These are phyloP conservation scores for Stachybotrys echinatus DNA, from an alignment of 2,329 filamentous ascomycete genomes.

Conservation along the genomic window DNA sequence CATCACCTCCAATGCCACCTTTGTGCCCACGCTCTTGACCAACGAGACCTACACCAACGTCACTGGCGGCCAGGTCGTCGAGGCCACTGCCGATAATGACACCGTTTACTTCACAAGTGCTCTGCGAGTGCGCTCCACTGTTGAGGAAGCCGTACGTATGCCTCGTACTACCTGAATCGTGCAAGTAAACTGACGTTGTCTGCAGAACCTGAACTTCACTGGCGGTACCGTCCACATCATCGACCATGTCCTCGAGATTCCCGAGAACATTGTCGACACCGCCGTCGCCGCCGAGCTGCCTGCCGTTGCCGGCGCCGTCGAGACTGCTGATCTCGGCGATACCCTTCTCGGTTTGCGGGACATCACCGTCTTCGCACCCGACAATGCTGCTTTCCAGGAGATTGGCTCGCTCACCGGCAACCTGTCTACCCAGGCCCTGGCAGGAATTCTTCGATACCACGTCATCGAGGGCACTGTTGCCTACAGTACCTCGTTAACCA, in stretches of 20 bases:
- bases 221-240: conserved; percentile 45
- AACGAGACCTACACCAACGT: conserved; percentile 35
- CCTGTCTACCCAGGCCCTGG: conserved; percentile 38
- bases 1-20: conserved; percentile 20
- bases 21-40: conserved; percentile 35
- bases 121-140: conserved; percentile 30
- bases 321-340: conserved; percentile 14
- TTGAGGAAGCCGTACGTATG: conserved; percentile 22
- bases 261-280: conserved; percentile 23
- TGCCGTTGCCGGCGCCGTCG: conserved; percentile 16
- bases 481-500: conserved; percentile 22
- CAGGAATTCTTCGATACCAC: conserved; percentile 54
- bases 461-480: conserved; percentile 47
- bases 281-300: conserved; percentile 14
- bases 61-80: conserved; percentile 38
- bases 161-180: too few species aligned
- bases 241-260: conserved; percentile 37
- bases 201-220: conserved; percentile 33
- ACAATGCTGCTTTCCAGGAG: conserved; percentile 51
- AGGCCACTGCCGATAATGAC: conserved; percentile 33
- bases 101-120: conserved; percentile 40
- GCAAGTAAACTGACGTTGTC: too few species aligned
- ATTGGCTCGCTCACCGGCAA: conserved; percentile 44
- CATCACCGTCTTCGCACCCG: conserved; percentile 58
- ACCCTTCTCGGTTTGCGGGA: conserved; percentile 11